Evolutionary conservation across 2,329 filamentous ascomycete genomes (phyloP).

Genomic region (Ceratocystis eucalypticola): DNA sequence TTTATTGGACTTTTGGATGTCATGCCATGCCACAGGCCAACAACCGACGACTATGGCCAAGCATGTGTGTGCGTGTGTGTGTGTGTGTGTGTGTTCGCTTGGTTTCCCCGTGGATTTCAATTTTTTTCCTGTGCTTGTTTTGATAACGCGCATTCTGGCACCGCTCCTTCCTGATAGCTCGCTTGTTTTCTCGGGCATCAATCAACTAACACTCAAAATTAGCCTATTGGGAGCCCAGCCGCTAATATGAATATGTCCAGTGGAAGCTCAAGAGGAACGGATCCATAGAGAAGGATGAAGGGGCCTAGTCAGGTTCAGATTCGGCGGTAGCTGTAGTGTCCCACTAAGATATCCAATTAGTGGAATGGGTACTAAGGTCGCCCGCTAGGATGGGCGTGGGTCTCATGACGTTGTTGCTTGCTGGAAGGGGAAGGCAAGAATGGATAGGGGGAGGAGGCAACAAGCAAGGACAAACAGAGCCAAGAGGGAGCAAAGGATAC

Average conservation of each 20-base stretch:
- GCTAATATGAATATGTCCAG: background rate
- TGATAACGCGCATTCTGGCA: background rate
- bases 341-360: background rate
- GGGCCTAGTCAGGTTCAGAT: background rate
- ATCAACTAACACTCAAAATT: background rate
- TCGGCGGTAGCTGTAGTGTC: no score
- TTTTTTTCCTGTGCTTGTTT: background rate
- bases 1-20: background rate
- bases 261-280: background rate
- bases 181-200: background rate
- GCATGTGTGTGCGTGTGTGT: background rate
- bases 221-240: background rate
- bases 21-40: background rate
- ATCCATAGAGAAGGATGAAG: background rate
- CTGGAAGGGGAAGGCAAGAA: conserved; percentile 10
- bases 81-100: background rate
- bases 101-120: background rate
- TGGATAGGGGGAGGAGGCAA: background rate
- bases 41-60: background rate
- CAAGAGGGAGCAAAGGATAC: background rate
- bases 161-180: background rate
- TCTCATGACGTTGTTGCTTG: conserved; percentile 3
- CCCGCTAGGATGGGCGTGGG: background rate
- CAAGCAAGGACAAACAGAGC: background rate
- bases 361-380: background rate